A percentile compares a stretch with the other conserved stretches of the same genome.
Evolutionary conservation across 208 protist genomes (phyloP).

Genomic region (Trypanosoma melophagium): DNA sequence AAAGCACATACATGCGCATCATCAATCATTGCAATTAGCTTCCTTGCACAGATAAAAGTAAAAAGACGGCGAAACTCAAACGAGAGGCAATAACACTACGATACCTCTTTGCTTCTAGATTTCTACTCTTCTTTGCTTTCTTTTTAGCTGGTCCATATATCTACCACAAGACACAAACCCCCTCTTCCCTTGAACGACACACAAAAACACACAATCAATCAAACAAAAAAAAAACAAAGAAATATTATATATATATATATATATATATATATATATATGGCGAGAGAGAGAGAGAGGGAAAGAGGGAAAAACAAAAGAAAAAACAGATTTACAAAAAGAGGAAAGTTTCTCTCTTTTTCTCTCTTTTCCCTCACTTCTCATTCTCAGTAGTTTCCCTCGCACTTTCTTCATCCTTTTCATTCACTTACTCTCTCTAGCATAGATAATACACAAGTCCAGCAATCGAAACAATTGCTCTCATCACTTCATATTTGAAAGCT

Average conservation of each 20-base stretch:
- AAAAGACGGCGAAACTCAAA: neutral
- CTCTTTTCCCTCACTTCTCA: neutral
- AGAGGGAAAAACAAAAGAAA: neutral
- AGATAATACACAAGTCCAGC: neutral
- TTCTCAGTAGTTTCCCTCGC: neutral
- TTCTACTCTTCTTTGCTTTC: too few relatives aligned
- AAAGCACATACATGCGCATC: conserved; percentile 16
- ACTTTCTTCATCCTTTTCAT: neutral
- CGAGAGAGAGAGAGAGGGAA: neutral
- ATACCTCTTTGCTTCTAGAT: too few relatives aligned
- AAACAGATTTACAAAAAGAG: neutral
- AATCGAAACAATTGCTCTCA: neutral
- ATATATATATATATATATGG: neutral
- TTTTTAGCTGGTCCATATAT: too few relatives aligned
- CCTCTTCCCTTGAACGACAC: too few relatives aligned
- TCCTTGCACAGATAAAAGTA: neutral
- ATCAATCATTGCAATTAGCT: conserved; percentile 15
- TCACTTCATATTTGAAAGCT: conserved; percentile 32
- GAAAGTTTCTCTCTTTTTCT: neutral
- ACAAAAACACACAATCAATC: neutral
- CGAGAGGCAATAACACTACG: too few relatives aligned
- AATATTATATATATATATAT: neutral
- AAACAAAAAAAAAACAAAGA: neutral
- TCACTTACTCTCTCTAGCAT: too few relatives aligned
- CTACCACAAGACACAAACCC: too few relatives aligned